Evolutionary conservation across 805 yeast genomes (phyloP).

Genomic region (Candida insectorum): DNA sequence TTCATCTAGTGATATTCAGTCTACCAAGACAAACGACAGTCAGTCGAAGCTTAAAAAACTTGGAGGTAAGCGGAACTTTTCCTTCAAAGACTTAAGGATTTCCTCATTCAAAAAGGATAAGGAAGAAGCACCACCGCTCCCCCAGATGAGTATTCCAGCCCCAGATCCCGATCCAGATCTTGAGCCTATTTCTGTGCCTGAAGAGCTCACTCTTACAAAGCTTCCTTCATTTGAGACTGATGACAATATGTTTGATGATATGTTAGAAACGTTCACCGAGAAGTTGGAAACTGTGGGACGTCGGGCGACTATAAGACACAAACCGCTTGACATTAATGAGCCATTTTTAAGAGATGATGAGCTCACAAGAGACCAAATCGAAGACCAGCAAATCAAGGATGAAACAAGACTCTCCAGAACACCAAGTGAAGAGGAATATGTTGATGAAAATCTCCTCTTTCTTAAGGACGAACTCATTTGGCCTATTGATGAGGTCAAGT

Average conservation of each 20-base stretch:
- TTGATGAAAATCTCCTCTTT: constrained; percentile 29
- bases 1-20: background rate
- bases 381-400: constrained; percentile 36
- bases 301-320: constrained; percentile 7
- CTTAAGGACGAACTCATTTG: constrained; percentile 26
- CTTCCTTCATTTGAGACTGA: constrained; percentile 28
- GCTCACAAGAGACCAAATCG: constrained; percentile 37
- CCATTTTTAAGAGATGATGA: constrained; percentile 41
- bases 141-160: constrained; percentile 3
- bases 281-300: constrained; percentile 16
- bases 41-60: constrained; percentile 4
- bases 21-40: background rate
- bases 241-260: constrained; percentile 24
- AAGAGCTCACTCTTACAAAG: constrained; percentile 10
- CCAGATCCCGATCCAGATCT: constrained; percentile 1
- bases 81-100: constrained; percentile 12
- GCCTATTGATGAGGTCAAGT: constrained; percentile 13
- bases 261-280: constrained; percentile 24
- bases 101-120: constrained; percentile 9
- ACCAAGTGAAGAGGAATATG: constrained; percentile 25
- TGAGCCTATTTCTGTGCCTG: constrained; percentile 4
- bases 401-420: constrained; percentile 7
- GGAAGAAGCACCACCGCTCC: constrained; percentile 8
- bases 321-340: constrained; percentile 12
- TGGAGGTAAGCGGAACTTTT: constrained; percentile 8